Percentiles rank a stretch among this genome's conserved stretches.
Conservation (phyloP, 2,329 filamentous ascomycete genomes). For the Cercospora citrullina region DNA sequence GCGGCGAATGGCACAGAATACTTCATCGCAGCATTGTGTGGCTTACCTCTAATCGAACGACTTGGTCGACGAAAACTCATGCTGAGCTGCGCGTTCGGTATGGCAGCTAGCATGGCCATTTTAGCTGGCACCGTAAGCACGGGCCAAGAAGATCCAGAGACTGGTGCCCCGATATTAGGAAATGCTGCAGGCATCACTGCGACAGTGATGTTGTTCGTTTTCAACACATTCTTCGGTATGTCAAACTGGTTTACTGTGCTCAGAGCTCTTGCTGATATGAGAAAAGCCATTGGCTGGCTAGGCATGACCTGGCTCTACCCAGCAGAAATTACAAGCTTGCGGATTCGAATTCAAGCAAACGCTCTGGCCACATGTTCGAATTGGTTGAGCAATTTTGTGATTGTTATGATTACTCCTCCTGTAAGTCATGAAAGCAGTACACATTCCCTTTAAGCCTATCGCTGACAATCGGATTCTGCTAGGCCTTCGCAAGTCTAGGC, state of each 20-base stretch:
- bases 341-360: slow-evolving; percentile 56
- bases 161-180: not conserved
- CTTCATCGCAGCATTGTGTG: slow-evolving; percentile 29
- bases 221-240: slow-evolving; percentile 26
- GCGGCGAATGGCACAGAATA: slow-evolving; percentile 31
- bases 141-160: slow-evolving; percentile 2
- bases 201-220: slow-evolving; percentile 35
- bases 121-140: slow-evolving; percentile 20
- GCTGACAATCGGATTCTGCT: slow-evolving; percentile 34
- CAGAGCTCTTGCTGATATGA: not conserved
- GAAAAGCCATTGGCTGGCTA: slow-evolving; percentile 31
- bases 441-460: too few species aligned
- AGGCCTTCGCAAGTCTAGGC: slow-evolving; percentile 1
- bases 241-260: not conserved
- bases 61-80: slow-evolving; percentile 52
- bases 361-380: slow-evolving; percentile 55
- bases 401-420: slow-evolving; percentile 43
- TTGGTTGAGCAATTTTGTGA: slow-evolving; percentile 29
- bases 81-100: slow-evolving; percentile 30
- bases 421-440: slow-evolving; percentile 39
- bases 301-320: slow-evolving; percentile 42
- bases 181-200: slow-evolving; percentile 27
- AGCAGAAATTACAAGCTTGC: slow-evolving; percentile 44
- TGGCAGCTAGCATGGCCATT: slow-evolving; percentile 32
- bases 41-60: slow-evolving; percentile 66